Percentiles rank a stretch among this genome's conserved stretches.
Evolutionary conservation across 2,329 filamentous ascomycete species (phyloP).

Genomic region (Trichoderma cornu-damae): DNA sequence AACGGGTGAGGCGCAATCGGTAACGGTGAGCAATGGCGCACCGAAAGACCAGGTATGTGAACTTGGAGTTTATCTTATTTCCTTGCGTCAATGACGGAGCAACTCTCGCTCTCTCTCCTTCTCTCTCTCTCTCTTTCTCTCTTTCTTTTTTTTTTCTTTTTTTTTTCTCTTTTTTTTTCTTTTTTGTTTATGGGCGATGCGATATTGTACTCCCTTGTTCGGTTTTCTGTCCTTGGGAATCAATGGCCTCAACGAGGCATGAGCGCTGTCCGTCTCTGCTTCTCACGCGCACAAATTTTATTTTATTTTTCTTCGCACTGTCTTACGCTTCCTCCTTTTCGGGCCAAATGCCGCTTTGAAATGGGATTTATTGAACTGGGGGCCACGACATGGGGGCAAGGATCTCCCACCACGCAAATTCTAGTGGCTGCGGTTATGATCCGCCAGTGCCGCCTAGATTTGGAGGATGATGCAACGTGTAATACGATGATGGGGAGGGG

Average conservation of each 20-base stretch:
- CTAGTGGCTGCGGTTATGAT: conserved; percentile 17
- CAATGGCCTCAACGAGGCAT: background rate
- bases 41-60: conserved; percentile 50
- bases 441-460: conserved; percentile 18
- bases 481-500: conserved; percentile 15
- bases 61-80: background rate
- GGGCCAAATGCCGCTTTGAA: background rate
- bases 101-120: too few species aligned
- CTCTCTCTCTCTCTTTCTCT: too few species aligned
- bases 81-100: background rate
- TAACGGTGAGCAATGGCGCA: conserved; percentile 50
- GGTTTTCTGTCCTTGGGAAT: background rate
- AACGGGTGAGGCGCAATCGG: conserved; percentile 59
- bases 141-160: too few species aligned
- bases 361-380: conserved; percentile 16
- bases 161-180: too few species aligned
- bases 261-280: background rate
- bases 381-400: conserved; percentile 20
- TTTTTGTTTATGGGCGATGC: too few species aligned
- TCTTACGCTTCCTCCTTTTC: conserved; percentile 5
- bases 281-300: background rate
- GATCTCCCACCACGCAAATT: conserved; percentile 19
- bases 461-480: conserved; percentile 21
- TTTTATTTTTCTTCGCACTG: conserved; percentile 17
- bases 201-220: background rate